Percentiles rank a stretch among this genome's conserved stretches.
Conservation (phyloP, 192 early-diverging fungal species). For the Kappamyces sp. region DNA sequence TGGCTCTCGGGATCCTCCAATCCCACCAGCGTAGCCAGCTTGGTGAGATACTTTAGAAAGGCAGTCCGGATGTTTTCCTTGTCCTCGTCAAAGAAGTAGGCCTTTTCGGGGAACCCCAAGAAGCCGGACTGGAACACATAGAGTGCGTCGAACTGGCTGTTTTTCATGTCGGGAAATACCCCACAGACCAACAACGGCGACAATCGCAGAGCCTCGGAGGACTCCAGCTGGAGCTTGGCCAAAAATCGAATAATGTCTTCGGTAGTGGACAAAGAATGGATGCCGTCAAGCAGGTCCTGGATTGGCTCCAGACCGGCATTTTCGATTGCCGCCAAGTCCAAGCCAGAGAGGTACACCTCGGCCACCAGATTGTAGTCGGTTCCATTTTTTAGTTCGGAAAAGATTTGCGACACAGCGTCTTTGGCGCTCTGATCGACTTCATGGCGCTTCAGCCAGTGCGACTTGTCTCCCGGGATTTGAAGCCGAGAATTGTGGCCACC, state of each 20-base stretch:
- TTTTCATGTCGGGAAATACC: constrained; percentile 1
- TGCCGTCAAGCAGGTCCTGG: background rate
- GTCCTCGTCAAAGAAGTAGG: constrained; percentile 4
- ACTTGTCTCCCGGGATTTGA: constrained; percentile 4
- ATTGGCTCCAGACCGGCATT: background rate
- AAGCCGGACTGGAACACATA: background rate
- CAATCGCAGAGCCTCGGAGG: no score
- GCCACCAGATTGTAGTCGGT: constrained; percentile 1
- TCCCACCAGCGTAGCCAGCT: background rate
- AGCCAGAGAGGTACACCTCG: constrained; percentile 2
- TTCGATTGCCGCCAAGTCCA: constrained; percentile 6
- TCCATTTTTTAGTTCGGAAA: constrained; percentile 5
- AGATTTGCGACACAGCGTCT: background rate
- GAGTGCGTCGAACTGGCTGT: background rate
- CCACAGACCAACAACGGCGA: no score
- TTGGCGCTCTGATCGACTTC: background rate
- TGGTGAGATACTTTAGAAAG: background rate
- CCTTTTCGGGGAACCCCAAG: constrained; percentile 5
- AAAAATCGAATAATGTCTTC: constrained; percentile 9
- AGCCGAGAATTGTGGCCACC: background rate
- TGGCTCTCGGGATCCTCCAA: background rate
- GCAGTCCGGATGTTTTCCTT: background rate
- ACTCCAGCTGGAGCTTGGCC: no score
- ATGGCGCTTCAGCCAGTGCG: background rate
- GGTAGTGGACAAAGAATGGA: background rate